A percentile compares a stretch with the other conserved stretches of the same genome.
These are phyloP conservation scores for Orbilia brochopaga DNA, from an alignment of 2,329 filamentous ascomycete species.

Conservation along the genomic window DNA sequence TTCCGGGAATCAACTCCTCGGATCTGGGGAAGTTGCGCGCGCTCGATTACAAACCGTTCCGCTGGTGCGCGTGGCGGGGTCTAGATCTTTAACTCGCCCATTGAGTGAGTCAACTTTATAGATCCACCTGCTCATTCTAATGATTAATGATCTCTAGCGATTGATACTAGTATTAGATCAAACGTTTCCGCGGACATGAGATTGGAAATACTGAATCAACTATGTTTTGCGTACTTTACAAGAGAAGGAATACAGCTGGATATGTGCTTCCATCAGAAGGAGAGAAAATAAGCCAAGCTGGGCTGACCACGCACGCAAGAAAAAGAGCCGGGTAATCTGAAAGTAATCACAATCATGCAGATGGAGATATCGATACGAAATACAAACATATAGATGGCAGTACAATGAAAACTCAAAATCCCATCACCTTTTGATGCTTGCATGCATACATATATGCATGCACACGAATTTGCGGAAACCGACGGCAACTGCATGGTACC, in stretches of 20 bases:
- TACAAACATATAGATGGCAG: not conserved
- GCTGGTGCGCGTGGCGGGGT: slow-evolving; percentile 13
- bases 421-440: slow-evolving; percentile 3
- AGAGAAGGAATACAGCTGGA: not conserved
- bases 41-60: slow-evolving; percentile 10
- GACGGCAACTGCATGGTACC: not conserved
- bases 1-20: slow-evolving; percentile 13
- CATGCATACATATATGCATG: not conserved
- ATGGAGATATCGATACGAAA: not conserved
- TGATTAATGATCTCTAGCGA: not conserved
- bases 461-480: not conserved
- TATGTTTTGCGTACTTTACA: not conserved
- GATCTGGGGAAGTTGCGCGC: slow-evolving; percentile 45
- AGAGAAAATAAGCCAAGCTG: slow-evolving; percentile 1
- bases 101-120: too few relatives aligned
- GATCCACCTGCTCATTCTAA: not conserved
- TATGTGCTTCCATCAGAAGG: not conserved
- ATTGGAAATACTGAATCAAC: not conserved
- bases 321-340: slow-evolving; percentile 2
- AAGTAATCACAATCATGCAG: not conserved
- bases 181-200: not conserved
- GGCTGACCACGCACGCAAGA: not conserved
- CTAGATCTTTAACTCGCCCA: not conserved
- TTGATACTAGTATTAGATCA: not conserved
- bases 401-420: slow-evolving; percentile 11